Base-by-base conservation (phyloP, 352 stramenopile species). In the Pythium dissimile region DNA sequence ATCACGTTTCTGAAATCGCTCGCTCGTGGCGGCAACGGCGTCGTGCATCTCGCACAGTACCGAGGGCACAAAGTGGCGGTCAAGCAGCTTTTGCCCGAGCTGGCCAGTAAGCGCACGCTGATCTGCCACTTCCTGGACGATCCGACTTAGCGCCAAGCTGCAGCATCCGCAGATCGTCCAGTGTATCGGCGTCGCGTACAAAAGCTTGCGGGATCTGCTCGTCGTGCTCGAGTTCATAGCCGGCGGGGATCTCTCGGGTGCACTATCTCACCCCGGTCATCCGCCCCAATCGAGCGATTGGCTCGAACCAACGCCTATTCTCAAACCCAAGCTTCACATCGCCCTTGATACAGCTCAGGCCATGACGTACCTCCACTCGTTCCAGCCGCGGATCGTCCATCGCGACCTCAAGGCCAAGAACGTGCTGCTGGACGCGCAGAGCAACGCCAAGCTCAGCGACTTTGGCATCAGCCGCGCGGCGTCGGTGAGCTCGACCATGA, bases 361-460 rank as follows among this genome's bases (percentile, higher is more conserved):
- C 5, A 41, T 41, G 34, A 16, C 13, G 34, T 41, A 41, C 20
- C 34, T 41, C 4, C 34, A 41, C 34, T 41, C 34, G 3, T 41
- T n/a, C 20, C 34, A 41, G 13, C 34, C 34, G 7, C 34, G 12
- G 13, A 41, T 41, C 34, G 13, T 41, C 13, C 34, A 41, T 15
- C 34, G 34, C 7, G 34, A 41, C 20, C 34, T 41, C 34, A 41
- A 41, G 34, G 34, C 34, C 7, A 12, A 16, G 5, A 41, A 41
- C 13, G 34, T 41, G 5, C 13, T 41, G 12, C 13, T 41, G 6
- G 34, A n/a, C 13, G 34, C 6, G 34, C 5, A 41, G 13, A 41
- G 37, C 20, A 31, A 55, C 20, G 61, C 54, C 41, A 69, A 69
- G 44, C 41, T 69, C 1, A 69, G 61, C 34, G 61, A 69, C 30